These are phyloP conservation scores for Neoscytalidium dimidiatum DNA, from an alignment of 2,329 filamentous ascomycete genomes.

Conservation along the genomic window DNA sequence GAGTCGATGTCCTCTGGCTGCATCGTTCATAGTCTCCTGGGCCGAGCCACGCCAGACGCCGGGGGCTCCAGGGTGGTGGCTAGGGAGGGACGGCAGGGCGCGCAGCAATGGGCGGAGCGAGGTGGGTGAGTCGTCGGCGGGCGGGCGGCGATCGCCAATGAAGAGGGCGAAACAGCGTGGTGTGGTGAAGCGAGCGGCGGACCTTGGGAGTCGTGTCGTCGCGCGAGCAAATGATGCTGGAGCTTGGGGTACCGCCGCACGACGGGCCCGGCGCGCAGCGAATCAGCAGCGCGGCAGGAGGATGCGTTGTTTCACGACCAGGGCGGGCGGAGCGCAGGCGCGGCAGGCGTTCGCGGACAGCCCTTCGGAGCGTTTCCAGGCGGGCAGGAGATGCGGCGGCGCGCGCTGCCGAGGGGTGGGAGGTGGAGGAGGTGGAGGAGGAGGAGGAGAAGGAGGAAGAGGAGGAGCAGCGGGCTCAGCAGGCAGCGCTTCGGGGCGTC, in stretches of 20 bases:
- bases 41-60: constrained; percentile 21
- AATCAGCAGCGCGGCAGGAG: constrained; percentile 20
- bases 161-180: constrained; percentile 2
- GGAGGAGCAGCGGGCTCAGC: no score
- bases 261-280: constrained; percentile 16
- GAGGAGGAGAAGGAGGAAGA: no score
- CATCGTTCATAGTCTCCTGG: constrained; percentile 20
- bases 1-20: constrained; percentile 18
- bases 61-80: constrained; percentile 21
- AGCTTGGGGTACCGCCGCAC: constrained; percentile 18
- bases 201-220: constrained; percentile 18
- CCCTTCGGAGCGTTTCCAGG: constrained; percentile 2
- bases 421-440: not conserved
- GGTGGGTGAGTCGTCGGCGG: constrained; percentile 13
- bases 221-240: constrained; percentile 20
- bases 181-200: constrained; percentile 17
- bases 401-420: not conserved
- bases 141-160: constrained; percentile 20
- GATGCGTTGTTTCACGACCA: constrained; percentile 21
- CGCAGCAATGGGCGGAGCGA: constrained; percentile 8
- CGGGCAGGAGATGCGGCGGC: not conserved
- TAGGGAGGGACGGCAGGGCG: constrained; percentile 1
- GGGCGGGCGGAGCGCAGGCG: constrained; percentile 13
- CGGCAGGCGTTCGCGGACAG: not conserved
- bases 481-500: constrained; percentile 1